These are phyloP conservation scores for Bruguiera hainesii DNA, from an alignment of 441 rosid species.

Conservation along the genomic window DNA sequence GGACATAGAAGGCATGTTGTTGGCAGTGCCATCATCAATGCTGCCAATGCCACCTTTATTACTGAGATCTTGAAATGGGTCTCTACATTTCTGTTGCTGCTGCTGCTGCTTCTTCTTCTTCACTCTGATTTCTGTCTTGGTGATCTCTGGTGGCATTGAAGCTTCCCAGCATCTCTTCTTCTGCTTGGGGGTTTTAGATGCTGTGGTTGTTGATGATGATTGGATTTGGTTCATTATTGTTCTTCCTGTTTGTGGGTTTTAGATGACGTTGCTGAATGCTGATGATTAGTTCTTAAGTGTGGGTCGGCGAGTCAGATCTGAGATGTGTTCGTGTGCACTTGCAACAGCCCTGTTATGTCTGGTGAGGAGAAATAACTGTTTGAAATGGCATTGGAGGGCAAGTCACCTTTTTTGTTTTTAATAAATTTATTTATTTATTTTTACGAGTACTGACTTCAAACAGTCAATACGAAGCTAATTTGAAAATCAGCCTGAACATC, in stretches of 20 bases:
- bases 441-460: too few relatives aligned
- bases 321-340: too few relatives aligned
- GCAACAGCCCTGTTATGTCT: too few relatives aligned
- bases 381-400: too few relatives aligned
- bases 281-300: too few relatives aligned
- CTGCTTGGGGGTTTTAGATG: slow-evolving; percentile 10
- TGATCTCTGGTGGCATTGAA: slow-evolving; percentile 3
- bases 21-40: slow-evolving; percentile 9
- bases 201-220: slow-evolving; percentile 21
- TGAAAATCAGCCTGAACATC: too few relatives aligned
- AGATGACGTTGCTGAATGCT: neutral
- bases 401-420: too few relatives aligned
- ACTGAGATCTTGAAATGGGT: slow-evolving; percentile 40
- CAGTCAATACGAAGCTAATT: too few relatives aligned
- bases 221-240: slow-evolving; percentile 7
- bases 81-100: slow-evolving; percentile 30
- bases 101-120: slow-evolving; percentile 12
- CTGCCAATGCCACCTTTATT: slow-evolving; percentile 12
- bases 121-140: slow-evolving; percentile 13
- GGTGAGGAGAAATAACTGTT: too few relatives aligned
- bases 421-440: too few relatives aligned
- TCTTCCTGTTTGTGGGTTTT: neutral
- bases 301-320: too few relatives aligned
- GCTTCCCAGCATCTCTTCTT: slow-evolving; percentile 15
- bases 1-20: slow-evolving; percentile 34